Base-by-base conservation (phyloP, 345 rosid genomes). In the Citrus unshiu region DNA sequence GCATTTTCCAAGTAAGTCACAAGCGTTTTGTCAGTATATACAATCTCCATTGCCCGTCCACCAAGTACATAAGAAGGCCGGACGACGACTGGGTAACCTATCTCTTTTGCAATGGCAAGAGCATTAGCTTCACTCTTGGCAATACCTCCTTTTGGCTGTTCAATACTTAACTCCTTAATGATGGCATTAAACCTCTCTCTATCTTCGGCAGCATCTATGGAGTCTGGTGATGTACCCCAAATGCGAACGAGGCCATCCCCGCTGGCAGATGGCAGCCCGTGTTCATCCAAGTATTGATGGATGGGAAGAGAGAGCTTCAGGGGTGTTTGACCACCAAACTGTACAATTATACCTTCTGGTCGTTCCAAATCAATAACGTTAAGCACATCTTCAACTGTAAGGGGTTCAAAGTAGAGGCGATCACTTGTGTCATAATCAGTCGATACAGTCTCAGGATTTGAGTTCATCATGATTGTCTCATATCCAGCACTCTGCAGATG, bases 291-390 rank as follows among this genome's bases (percentile, higher is more conserved):
- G 81, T 93, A 90, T 76, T 76, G 89, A 85, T 94, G 94, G 82
- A 96, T 93, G 30, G 97, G 98, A 29, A 92, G 90, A 76, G 98
- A 87, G 76, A 94, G 86, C 86, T 96, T 96, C 83, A 96, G 83
- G 19, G 99, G 98, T 76, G 99, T 96, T 85, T 96, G 98, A 65
- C 99, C 98, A 77, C 99, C 99, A 85, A 96, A 96, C 80, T 94
- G 99, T 43, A 96, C 95, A 69, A 96, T 91, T 68, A 96, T 94
- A 72, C 99, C 99, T 82, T 94, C 99, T 49, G 98, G 99, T 74
- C 95, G 84, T 82, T 96, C 98, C 79, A 94, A 82, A 72, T 92
- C 97, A 30, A 96, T 91, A 64, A 96, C 88, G 80, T 93, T 94
- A 72, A 94, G 83, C 82, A 93, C 97, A 79, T 96, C 98, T 85